Evolutionary conservation across 139 green algal species (phyloP).

Genomic region (Micractinium sp.): DNA sequence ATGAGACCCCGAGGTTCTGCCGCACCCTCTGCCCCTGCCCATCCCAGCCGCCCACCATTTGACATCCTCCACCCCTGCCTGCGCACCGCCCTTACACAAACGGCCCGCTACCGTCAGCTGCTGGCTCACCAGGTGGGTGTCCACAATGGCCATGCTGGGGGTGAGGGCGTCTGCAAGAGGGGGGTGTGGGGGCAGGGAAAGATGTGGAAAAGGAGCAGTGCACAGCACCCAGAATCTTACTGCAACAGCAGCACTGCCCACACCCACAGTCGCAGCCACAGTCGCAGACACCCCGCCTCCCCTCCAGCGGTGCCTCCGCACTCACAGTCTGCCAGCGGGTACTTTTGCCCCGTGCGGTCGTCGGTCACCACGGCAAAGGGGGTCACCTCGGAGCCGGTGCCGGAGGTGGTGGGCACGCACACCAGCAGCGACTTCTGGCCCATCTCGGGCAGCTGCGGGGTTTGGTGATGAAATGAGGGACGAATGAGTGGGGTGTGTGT

Average conservation of each 20-base stretch:
- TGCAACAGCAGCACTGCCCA: too few species aligned
- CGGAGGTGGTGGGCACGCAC: slow-evolving; percentile 63
- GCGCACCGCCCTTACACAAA: too few species aligned
- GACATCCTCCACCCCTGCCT: too few species aligned
- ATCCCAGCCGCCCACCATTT: too few species aligned
- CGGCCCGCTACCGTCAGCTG: too few species aligned
- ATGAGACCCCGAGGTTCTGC: too few species aligned
- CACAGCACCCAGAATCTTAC: too few species aligned
- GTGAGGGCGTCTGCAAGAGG: slow-evolving; percentile 59
- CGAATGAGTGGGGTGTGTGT: slow-evolving; percentile 41
- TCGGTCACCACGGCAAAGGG: slow-evolving; percentile 76
- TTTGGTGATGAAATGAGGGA: background rate
- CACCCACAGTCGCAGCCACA: too few species aligned
- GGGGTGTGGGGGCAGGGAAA: too few species aligned
- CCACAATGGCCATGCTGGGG: slow-evolving; percentile 54
- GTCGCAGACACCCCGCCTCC: background rate
- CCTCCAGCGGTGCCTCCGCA: too few species aligned
- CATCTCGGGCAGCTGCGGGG: slow-evolving; percentile 43
- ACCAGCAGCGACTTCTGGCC: slow-evolving; percentile 57
- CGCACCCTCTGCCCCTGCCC: too few species aligned
- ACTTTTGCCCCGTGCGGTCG: slow-evolving; percentile 63
- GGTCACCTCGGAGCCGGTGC: slow-evolving; percentile 74
- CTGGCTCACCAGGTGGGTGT: slow-evolving; percentile 36
- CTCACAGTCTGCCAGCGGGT: slow-evolving; percentile 52
- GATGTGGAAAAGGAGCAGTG: too few species aligned